A percentile compares a stretch with the other conserved stretches of the same genome.
Evolutionary conservation across 441 rosid genomes (phyloP).

Genomic region (Kokia cookei): DNA sequence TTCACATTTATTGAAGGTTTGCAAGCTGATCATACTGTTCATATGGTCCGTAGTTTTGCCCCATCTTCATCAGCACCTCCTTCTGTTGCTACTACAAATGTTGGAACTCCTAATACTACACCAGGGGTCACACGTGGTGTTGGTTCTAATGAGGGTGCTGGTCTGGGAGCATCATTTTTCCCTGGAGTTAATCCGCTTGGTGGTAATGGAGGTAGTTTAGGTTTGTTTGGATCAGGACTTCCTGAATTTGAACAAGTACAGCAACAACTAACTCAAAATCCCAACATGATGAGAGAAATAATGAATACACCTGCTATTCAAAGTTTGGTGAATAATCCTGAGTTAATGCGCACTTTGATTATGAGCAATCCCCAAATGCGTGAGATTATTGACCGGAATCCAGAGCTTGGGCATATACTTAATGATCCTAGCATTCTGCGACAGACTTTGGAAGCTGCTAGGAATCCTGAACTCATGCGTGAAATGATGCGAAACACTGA

Average conservation of each 20-base stretch:
- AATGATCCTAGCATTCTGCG: conserved; percentile 59
- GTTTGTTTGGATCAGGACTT: conserved; percentile 64
- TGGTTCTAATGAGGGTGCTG: not conserved
- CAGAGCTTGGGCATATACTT: conserved; percentile 60
- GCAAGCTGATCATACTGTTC: not conserved
- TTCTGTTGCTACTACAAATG: not conserved
- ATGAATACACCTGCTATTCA: conserved; percentile 74
- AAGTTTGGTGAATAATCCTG: conserved; percentile 59
- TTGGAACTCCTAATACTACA: not conserved
- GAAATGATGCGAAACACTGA: conserved; percentile 66
- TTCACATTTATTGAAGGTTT: not conserved
- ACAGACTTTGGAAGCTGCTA: conserved; percentile 54
- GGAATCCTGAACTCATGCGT: conserved; percentile 71
- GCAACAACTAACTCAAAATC: conserved; percentile 73
- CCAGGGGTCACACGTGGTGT: not conserved
- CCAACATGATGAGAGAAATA: conserved; percentile 70
- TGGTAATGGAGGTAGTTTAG: conserved; percentile 28
- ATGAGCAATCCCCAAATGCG: conserved; percentile 69
- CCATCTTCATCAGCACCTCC: not conserved
- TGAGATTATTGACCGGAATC: conserved; percentile 63
- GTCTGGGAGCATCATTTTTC: not conserved
- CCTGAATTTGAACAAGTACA: conserved; percentile 73
- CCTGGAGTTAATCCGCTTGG: not conserved
- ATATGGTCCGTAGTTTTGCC: not conserved
- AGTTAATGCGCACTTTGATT: conserved; percentile 47